Base-by-base conservation (phyloP, 495 filamentous ascomycete species). In the Amphirosellinia nigrospora region DNA sequence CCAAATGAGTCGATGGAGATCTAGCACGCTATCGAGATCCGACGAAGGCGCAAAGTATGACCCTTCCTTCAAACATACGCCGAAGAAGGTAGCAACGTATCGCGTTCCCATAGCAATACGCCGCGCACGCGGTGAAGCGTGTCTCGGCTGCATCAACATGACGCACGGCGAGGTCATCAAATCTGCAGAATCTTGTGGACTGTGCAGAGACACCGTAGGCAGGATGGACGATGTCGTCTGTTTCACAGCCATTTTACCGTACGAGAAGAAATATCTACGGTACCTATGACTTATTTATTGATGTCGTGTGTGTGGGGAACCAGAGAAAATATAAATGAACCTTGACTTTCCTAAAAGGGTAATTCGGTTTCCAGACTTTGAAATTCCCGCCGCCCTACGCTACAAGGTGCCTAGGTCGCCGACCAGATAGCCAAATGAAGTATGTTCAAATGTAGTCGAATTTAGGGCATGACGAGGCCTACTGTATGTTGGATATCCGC, bases 91-190 rank as follows among this genome's bases (percentile, higher is more conserved):
- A 43, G 43, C 56, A 53, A 53, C 23, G 43, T 48, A 58, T 34
- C 15, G 50, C 34, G 21, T 19, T 39, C 26, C 32, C n/a, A 45
- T 16, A 43, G 30, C 21, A 28, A 52, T 41, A n/a, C 38, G 21
- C 11, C 41, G 26, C 19, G 38, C 60, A 70, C 60, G 68, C 68
- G 60, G 68, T 70, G 68, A 64, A 62, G 58, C n/a, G 43, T 63
- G 28, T 56, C 68, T 70, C 43, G 68, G 68, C 68, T 70, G 68
- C 68, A 70, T 70, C 46, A 46, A 64, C 60, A 43, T 64, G 60
- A 70, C 28, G 68, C 68, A 58, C 15, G 34, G 43, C 68, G 28
- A 63, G 41, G 60, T 64, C 60, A 69, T 64, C 32, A 39, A 58
- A 38, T 56, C 68, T 70, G 68, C 60, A 70, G 59, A 39, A 60